Percentiles rank a stretch among this genome's conserved stretches.
Conservation (phyloP, 1,284 basidiomycete genomes). For the Acaromyces ingoldii region DNA sequence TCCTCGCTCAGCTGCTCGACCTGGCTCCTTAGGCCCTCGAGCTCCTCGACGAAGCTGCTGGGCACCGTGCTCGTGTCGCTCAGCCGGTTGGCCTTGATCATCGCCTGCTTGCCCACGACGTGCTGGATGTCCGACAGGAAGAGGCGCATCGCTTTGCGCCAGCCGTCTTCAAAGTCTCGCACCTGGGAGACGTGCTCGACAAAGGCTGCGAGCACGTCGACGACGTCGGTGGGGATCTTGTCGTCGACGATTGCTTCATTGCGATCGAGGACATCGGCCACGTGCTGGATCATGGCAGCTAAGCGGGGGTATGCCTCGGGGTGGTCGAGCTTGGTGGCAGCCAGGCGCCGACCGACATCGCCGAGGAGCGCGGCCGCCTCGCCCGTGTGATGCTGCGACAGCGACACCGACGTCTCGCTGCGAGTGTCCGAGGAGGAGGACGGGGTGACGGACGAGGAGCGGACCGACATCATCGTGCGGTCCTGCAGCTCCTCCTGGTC, state of each 20-base stretch:
- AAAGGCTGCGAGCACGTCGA: slow-evolving; percentile 65
- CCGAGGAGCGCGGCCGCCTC: slow-evolving; percentile 19
- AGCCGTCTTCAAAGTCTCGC: slow-evolving; percentile 66
- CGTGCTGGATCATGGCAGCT: slow-evolving; percentile 56
- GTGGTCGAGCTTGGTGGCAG: slow-evolving; percentile 26
- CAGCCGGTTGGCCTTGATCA: slow-evolving; percentile 55
- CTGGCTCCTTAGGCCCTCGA: slow-evolving; percentile 61
- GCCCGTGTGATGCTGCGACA: neutral
- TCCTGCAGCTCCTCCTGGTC: slow-evolving; percentile 70
- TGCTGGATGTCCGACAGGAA: slow-evolving; percentile 65
- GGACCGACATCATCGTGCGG: slow-evolving; percentile 18
- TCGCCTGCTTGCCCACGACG: slow-evolving; percentile 64
- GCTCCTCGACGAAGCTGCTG: slow-evolving; percentile 60
- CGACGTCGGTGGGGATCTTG: slow-evolving; percentile 62
- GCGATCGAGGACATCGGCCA: slow-evolving; percentile 60
- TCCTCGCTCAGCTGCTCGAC: slow-evolving; percentile 65
- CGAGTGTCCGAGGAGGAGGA: too few species aligned
- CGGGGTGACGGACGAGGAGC: neutral
- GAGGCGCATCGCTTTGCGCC: slow-evolving; percentile 62
- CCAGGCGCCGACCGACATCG: slow-evolving; percentile 24
- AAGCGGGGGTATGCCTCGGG: slow-evolving; percentile 46
- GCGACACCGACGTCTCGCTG: neutral
- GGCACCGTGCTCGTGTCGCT: slow-evolving; percentile 55
- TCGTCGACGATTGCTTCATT: slow-evolving; percentile 56
- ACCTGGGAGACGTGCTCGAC: slow-evolving; percentile 61